These are phyloP conservation scores for Lumnitzera littorea DNA, from an alignment of 345 rosid species.

Conservation along the genomic window DNA sequence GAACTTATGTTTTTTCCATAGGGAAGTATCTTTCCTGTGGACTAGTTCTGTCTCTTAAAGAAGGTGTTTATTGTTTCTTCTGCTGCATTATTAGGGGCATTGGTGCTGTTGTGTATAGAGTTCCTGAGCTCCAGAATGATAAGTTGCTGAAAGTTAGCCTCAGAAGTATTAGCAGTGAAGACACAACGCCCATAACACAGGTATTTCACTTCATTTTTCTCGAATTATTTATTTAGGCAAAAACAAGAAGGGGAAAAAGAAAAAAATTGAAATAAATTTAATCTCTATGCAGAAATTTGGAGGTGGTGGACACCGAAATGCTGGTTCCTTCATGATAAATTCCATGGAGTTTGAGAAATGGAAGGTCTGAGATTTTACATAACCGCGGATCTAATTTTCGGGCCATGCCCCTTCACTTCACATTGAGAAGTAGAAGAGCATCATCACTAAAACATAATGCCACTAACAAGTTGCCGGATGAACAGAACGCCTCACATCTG, in stretches of 20 bases:
- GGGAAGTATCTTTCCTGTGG: no score
- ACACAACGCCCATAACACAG: conserved; percentile 49
- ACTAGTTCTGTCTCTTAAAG: no score
- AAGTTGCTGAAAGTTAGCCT: conserved; percentile 60
- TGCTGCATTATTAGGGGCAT: conserved; percentile 28
- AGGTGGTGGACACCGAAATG: conserved; percentile 68
- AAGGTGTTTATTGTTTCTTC: no score
- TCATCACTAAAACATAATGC: no score
- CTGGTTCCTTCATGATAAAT: conserved; percentile 62
- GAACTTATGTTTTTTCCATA: no score
- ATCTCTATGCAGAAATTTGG: conserved; percentile 32
- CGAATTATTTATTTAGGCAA: not conserved
- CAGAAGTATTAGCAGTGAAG: conserved; percentile 52
- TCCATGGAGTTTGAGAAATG: conserved; percentile 39
- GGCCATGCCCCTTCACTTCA: no score
- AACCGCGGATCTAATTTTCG: no score
- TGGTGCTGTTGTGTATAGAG: conserved; percentile 63
- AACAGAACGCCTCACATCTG: no score
- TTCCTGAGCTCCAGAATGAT: conserved; percentile 49
- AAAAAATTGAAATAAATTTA: not conserved
- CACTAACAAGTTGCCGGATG: no score
- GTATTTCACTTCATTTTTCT: conserved; percentile 6
- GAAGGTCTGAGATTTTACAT: conserved; percentile 21
- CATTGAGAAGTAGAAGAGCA: no score
- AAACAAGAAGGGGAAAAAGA: conserved; percentile 3